phyloP scores from a whole-genome alignment of 805 yeast genomes.

The Monosporozyma aquatica region DNA sequence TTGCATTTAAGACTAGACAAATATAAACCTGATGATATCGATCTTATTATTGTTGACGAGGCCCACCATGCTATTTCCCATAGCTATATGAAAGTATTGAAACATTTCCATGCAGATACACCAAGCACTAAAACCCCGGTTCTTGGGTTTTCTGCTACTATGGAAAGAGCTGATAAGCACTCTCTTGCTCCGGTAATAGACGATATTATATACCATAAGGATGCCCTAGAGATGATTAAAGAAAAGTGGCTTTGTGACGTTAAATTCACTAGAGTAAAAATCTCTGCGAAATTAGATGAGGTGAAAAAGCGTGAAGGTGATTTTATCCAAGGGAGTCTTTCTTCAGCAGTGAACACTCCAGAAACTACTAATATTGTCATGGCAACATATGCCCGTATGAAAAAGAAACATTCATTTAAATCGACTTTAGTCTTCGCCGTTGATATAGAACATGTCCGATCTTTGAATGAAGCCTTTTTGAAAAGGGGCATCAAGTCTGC shows the following conservation, averaged over 20 bases:
- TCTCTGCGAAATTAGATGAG: constrained; percentile 36
- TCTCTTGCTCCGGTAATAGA: constrained; percentile 56
- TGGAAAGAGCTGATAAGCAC: constrained; percentile 64
- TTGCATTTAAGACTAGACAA: constrained; percentile 39
- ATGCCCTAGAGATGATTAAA: constrained; percentile 53
- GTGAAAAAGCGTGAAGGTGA: constrained; percentile 43
- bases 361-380: constrained; percentile 49
- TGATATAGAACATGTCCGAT: constrained; percentile 55
- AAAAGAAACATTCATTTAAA: constrained; percentile 32
- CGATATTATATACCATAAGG: constrained; percentile 62
- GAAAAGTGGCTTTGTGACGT: constrained; percentile 66
- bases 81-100: constrained; percentile 50
- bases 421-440: constrained; percentile 75
- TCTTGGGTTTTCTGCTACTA: constrained; percentile 83
- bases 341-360: constrained; percentile 45
- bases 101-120: constrained; percentile 44
- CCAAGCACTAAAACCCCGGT: constrained; percentile 42
- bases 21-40: constrained; percentile 46
- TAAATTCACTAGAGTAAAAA: constrained; percentile 48
- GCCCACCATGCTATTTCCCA: constrained; percentile 84
- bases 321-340: constrained; percentile 42
- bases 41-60: constrained; percentile 76
- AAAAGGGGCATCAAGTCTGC: constrained; percentile 58
- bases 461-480: constrained; percentile 45
- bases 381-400: constrained; percentile 41